A percentile compares a stretch with the other conserved stretches of the same genome.
phyloP scores from a whole-genome alignment of 257 asterid species.

The Nicotiana undulata region DNA sequence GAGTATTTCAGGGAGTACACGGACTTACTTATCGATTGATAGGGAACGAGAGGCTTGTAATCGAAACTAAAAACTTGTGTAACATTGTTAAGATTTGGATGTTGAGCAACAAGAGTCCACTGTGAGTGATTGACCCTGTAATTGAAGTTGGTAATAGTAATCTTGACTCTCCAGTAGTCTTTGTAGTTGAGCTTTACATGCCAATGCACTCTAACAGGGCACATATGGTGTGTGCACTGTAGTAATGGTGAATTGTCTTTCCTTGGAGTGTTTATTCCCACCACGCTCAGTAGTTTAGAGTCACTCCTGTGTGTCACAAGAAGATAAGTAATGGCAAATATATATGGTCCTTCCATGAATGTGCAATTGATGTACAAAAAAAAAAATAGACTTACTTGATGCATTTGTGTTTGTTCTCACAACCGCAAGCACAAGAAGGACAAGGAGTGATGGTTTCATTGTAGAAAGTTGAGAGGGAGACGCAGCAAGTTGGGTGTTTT shows the following conservation, averaged over 20 bases:
- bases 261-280: constrained; percentile 63
- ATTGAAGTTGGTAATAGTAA: constrained; percentile 74
- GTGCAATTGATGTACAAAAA: background rate
- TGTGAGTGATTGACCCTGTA: constrained; percentile 56
- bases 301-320: constrained; percentile 41
- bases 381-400: constrained; percentile 13
- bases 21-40: constrained; percentile 67
- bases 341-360: background rate
- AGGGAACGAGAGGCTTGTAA: constrained; percentile 69
- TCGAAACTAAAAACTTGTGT: constrained; percentile 87
- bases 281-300: constrained; percentile 52
- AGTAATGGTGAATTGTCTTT: constrained; percentile 54
- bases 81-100: constrained; percentile 77
- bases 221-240: constrained; percentile 83
- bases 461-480: constrained; percentile 31
- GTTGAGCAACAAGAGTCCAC: constrained; percentile 81
- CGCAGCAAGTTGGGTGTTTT: constrained; percentile 27
- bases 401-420: constrained; percentile 24
- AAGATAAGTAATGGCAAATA: background rate
- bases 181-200: constrained; percentile 66
- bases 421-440: constrained; percentile 33
- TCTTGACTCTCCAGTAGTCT: constrained; percentile 70
- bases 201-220: constrained; percentile 81
- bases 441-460: constrained; percentile 26
- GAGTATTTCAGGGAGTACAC: background rate